Evolutionary conservation across 75 land plant species (phyloP).

Genomic region (Azolla pinnata): DNA sequence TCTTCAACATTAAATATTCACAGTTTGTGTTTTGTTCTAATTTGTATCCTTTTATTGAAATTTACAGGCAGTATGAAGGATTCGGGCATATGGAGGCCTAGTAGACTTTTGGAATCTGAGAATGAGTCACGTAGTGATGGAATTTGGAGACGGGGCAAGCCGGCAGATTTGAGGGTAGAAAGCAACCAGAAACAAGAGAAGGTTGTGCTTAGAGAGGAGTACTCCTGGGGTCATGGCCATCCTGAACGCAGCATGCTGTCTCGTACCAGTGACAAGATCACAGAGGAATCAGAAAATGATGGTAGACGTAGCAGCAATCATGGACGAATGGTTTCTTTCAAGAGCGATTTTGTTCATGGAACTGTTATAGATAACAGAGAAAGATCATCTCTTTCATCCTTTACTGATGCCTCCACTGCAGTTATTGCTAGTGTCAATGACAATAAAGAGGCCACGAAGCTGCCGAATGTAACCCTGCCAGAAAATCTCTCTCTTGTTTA

Average conservation of each 20-base stretch:
- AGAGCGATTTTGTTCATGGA: too few species aligned
- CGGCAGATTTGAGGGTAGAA: neutral
- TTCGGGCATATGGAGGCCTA: slow-evolving; percentile 2
- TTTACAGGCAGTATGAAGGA: neutral
- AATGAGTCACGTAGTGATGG: slow-evolving; percentile 7
- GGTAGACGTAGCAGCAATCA: too few species aligned
- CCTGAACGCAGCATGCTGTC: too few species aligned
- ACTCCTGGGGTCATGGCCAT: neutral
- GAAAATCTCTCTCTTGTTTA: slow-evolving; percentile 71
- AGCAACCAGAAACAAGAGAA: neutral
- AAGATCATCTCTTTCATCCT: slow-evolving; percentile 6
- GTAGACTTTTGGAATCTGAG: neutral
- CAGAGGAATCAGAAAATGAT: neutral
- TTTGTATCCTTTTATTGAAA: neutral
- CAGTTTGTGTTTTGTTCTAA: too few species aligned
- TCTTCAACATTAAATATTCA: too few species aligned
- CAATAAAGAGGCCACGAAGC: slow-evolving; percentile 10
- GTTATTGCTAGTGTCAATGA: neutral
- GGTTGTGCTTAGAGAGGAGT: neutral
- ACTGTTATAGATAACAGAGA: slow-evolving; percentile 18
- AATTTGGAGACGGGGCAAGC: slow-evolving; percentile 6
- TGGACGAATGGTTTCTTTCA: too few species aligned
- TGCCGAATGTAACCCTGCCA: slow-evolving; percentile 34
- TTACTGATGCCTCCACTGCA: neutral
- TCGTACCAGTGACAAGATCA: neutral